A percentile compares a stretch with the other conserved stretches of the same genome.
Conservation (phyloP, 2,329 filamentous ascomycete genomes). For the Echinosphaeria canescens region DNA sequence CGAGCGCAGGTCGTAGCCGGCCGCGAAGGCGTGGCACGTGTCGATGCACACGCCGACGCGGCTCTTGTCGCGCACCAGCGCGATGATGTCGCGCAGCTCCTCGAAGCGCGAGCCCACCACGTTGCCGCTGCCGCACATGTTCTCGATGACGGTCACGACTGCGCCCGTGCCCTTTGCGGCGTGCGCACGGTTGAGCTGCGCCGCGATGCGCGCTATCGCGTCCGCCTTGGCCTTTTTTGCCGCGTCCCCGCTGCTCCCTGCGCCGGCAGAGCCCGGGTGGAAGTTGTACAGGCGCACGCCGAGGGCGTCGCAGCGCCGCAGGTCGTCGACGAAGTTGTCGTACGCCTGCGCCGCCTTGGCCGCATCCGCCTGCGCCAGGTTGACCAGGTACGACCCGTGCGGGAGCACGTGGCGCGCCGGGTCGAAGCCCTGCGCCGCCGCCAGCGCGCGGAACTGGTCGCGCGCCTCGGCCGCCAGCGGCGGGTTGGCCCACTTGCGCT, state of each 20-base stretch:
- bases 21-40: constrained; percentile 91
- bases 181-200: constrained; percentile 66
- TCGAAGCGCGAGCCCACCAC: constrained; percentile 71
- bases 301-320: constrained; percentile 64
- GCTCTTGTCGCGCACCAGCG: constrained; percentile 53
- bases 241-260: constrained; percentile 38
- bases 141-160: constrained; percentile 77
- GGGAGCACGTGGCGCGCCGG: constrained; percentile 57
- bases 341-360: constrained; percentile 75
- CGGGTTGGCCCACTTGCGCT: constrained; percentile 84
- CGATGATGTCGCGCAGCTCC: constrained; percentile 72
- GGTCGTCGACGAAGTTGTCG: constrained; percentile 66
- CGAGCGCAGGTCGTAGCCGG: constrained; percentile 72
- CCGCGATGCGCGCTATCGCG: constrained; percentile 52
- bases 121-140: constrained; percentile 83
- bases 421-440: constrained; percentile 50
- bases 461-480: constrained; percentile 46
- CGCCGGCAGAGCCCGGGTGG: constrained; percentile 71
- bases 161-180: constrained; percentile 48
- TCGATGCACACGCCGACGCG: constrained; percentile 90
- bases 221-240: too few species aligned
- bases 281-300: constrained; percentile 95
- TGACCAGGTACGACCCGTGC: constrained; percentile 92
- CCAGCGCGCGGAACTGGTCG: constrained; percentile 46
- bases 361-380: constrained; percentile 68